Conservation (phyloP, 2,329 filamentous ascomycete genomes). For the Alternaria incomplexa region DNA sequence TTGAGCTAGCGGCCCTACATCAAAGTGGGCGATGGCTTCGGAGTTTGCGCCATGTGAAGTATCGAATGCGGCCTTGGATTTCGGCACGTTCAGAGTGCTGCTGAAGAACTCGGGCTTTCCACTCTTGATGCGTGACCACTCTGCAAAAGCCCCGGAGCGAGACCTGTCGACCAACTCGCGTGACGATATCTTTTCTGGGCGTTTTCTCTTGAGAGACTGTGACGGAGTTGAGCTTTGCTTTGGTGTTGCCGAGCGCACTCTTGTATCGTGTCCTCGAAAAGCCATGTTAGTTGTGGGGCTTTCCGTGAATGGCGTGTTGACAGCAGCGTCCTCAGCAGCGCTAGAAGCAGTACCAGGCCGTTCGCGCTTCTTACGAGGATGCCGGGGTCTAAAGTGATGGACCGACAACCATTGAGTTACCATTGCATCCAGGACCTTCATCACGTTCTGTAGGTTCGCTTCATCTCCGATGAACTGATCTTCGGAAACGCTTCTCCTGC, state of each 20-base stretch:
- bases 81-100: conserved; percentile 19
- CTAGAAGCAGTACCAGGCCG: conserved; percentile 2
- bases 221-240: not conserved
- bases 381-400: conserved; percentile 68
- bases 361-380: conserved; percentile 22
- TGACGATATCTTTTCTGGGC: not conserved
- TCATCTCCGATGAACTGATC: conserved; percentile 33
- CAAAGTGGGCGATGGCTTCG: conserved; percentile 9
- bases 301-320: not conserved
- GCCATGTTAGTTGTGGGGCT: not conserved
- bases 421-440: conserved; percentile 71
- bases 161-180: not conserved
- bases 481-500: conserved; percentile 13
- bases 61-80: not conserved
- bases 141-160: conserved; percentile 32
- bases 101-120: conserved; percentile 44
- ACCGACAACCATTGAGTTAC: conserved; percentile 76
- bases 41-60: not conserved
- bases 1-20: conserved; percentile 14
- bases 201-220: conserved; percentile 30
- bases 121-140: conserved; percentile 55
- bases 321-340: not conserved
- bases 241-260: not conserved
- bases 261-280: not conserved
- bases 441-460: conserved; percentile 58